These are phyloP conservation scores for Paxillus ammoniavirescens DNA, from an alignment of 768 basidiomycete species.

Conservation along the genomic window DNA sequence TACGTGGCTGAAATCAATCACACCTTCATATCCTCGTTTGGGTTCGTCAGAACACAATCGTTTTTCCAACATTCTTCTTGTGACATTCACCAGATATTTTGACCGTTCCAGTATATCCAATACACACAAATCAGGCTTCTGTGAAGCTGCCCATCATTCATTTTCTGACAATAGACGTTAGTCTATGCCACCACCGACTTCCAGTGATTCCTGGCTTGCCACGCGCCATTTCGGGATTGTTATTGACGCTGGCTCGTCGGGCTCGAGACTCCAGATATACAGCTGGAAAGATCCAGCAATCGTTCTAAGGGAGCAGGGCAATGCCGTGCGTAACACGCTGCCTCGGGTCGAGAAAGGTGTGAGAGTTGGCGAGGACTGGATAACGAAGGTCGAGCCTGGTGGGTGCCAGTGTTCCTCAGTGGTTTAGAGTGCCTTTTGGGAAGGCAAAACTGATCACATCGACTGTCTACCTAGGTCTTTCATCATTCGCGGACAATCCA, in stretches of 20 bases:
- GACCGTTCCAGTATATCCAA: conserved; percentile 1
- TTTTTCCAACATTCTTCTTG: background rate
- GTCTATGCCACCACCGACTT: conserved; percentile 75
- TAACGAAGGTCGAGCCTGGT: conserved; percentile 93
- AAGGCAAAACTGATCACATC: background rate
- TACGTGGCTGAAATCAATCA: too few relatives aligned
- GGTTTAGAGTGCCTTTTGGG: too few relatives aligned
- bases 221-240: conserved; percentile 89
- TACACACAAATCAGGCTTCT: conserved; percentile 16
- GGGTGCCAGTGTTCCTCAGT: conserved; percentile 30
- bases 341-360: conserved; percentile 94
- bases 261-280: conserved; percentile 94
- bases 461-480: conserved; percentile 63
- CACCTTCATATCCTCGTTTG: too few relatives aligned
- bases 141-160: conserved; percentile 18
- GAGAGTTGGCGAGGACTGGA: conserved; percentile 77
- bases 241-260: conserved; percentile 98
- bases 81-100: background rate
- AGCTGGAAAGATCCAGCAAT: conserved; percentile 87
- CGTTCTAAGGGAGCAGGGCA: conserved; percentile 51
- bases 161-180: conserved; percentile 24
- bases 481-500: conserved; percentile 71
- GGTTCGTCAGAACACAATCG: too few relatives aligned
- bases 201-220: conserved; percentile 70
- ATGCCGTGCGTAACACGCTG: conserved; percentile 51